Evolutionary conservation across 2,329 filamentous ascomycete genomes (phyloP).

Genomic region (Purpureocillium lavendulum): DNA sequence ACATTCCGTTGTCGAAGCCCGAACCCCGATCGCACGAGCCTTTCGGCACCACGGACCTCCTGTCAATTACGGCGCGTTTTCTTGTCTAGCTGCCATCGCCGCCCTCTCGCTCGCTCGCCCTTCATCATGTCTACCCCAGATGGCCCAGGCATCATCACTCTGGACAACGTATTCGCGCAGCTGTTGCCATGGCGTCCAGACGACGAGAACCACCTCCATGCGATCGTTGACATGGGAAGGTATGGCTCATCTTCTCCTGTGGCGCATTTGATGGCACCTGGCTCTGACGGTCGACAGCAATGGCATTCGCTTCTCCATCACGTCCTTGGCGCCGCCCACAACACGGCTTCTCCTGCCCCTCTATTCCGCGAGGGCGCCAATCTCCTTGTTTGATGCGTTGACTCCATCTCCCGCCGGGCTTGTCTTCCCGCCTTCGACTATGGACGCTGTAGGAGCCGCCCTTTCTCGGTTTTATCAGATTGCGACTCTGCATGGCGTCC

Average conservation of each 20-base stretch:
- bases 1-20: too few species aligned
- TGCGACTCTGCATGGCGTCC: slow-evolving; percentile 62
- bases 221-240: slow-evolving; percentile 55
- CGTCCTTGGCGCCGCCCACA: slow-evolving; percentile 63
- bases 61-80: too few species aligned
- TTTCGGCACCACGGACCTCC: too few species aligned
- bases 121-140: slow-evolving; percentile 20
- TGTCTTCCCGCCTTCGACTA: slow-evolving; percentile 45
- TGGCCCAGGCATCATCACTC: slow-evolving; percentile 40
- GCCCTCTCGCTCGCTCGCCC: too few species aligned
- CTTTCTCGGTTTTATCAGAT: slow-evolving; percentile 64
- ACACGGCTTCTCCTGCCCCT: slow-evolving; percentile 68
- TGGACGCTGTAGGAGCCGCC: slow-evolving; percentile 56
- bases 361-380: slow-evolving; percentile 68
- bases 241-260: slow-evolving; percentile 14
- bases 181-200: slow-evolving; percentile 40
- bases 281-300: slow-evolving; percentile 48
- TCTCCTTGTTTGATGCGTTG: slow-evolving; percentile 80
- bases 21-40: too few species aligned
- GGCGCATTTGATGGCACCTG: slow-evolving; percentile 1
- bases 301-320: slow-evolving; percentile 87
- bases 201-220: slow-evolving; percentile 41
- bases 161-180: slow-evolving; percentile 41
- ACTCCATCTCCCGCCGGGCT: slow-evolving; percentile 37
- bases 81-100: too few species aligned